A percentile compares a stretch with the other conserved stretches of the same genome.
These are phyloP conservation scores for Mucor velutinosus DNA, from an alignment of 371 early-diverging fungal genomes.

Conservation along the genomic window DNA sequence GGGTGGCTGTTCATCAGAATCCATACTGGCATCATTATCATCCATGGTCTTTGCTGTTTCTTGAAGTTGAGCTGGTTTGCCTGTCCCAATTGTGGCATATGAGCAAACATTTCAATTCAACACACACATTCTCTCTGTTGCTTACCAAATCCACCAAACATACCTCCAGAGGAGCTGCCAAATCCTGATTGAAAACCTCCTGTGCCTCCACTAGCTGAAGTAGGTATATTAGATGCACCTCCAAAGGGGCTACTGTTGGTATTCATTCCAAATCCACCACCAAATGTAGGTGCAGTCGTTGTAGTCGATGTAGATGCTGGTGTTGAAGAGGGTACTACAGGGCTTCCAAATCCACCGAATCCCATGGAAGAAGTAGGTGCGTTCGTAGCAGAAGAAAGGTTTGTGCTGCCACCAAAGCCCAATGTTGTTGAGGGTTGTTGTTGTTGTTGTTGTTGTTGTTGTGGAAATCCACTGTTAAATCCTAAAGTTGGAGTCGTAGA, in stretches of 20 bases:
- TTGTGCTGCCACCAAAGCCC: not conserved
- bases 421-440: not conserved
- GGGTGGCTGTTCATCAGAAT: slow-evolving; percentile 4
- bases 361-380: not conserved
- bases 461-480: not conserved
- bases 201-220: not conserved
- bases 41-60: not conserved
- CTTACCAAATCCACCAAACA: slow-evolving; percentile 1
- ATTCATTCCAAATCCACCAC: slow-evolving; percentile 1
- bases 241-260: not conserved
- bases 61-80: not conserved
- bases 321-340: not conserved
- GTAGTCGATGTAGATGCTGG: not conserved
- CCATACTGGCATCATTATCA: slow-evolving; percentile 9
- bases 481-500: not conserved
- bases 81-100: not conserved
- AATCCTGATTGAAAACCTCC: not conserved
- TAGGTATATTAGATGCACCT: not conserved
- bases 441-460: not conserved
- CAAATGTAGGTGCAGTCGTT: no score
- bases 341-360: slow-evolving; percentile 9
- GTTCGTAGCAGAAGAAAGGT: not conserved
- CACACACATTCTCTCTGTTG: not conserved
- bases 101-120: not conserved
- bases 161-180: not conserved